Evolutionary conservation across 148 eudicot species (phyloP).

Genomic region (Silene latifolia): DNA sequence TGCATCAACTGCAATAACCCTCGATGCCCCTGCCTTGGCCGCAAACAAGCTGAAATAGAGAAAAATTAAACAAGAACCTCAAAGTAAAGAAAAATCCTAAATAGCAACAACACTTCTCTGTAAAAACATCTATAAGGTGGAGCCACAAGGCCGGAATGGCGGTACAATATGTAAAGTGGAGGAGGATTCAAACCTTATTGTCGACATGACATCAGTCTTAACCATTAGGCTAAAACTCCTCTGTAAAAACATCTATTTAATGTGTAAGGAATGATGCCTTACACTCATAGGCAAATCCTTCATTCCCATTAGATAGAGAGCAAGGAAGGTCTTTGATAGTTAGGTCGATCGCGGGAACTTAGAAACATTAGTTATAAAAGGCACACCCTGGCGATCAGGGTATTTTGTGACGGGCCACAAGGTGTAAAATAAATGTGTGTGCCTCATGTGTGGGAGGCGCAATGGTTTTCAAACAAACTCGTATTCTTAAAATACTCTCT

Average conservation of each 20-base stretch:
- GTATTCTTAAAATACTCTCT: too few relatives aligned
- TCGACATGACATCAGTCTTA: not conserved
- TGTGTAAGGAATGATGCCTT: not conserved
- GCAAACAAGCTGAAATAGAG: slow-evolving; percentile 74
- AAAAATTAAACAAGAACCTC: slow-evolving; percentile 26
- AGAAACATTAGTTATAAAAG: not conserved
- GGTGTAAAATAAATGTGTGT: too few relatives aligned
- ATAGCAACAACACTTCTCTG: not conserved
- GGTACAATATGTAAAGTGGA: too few relatives aligned
- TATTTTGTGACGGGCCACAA: too few relatives aligned
- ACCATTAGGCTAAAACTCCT: not conserved
- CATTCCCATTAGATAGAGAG: not conserved
- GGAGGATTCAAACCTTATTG: too few relatives aligned
- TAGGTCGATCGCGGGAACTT: not conserved
- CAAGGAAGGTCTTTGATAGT: not conserved
- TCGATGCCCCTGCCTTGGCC: slow-evolving; percentile 91
- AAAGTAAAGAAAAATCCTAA: not conserved
- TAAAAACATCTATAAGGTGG: too few relatives aligned
- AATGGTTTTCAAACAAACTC: too few relatives aligned
- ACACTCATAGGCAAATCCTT: not conserved
- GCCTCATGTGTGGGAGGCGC: too few relatives aligned
- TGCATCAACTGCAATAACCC: slow-evolving; percentile 88
- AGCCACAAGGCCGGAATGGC: too few relatives aligned
- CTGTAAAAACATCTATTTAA: not conserved
- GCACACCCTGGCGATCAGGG: too few relatives aligned